Evolutionary conservation across 495 filamentous ascomycete genomes (phyloP).

Genomic region (Neurospora sp.): DNA sequence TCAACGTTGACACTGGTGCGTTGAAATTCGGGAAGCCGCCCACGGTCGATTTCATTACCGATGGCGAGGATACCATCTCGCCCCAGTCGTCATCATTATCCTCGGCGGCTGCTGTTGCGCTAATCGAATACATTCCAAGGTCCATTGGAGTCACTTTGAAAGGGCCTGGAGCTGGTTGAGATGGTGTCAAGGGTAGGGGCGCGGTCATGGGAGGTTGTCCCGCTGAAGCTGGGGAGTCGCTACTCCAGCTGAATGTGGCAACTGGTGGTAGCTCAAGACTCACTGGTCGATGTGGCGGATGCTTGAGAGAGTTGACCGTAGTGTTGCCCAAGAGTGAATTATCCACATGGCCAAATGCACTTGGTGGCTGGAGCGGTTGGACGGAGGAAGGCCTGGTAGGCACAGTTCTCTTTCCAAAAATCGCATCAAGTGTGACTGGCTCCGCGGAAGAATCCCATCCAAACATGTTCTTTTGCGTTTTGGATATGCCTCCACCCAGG

Average conservation of each 20-base stretch:
- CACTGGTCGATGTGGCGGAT: constrained; percentile 8
- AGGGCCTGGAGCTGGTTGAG: neutral
- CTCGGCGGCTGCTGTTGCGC: constrained; percentile 5
- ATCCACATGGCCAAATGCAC: neutral
- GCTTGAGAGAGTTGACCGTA: constrained; percentile 1
- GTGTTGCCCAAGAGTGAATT: neutral
- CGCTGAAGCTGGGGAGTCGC: constrained; percentile 4
- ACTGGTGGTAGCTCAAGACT: constrained; percentile 11
- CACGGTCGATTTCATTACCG: constrained; percentile 7
- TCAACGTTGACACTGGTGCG: neutral
- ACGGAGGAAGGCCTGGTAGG: constrained; percentile 15
- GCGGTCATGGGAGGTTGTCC: neutral
- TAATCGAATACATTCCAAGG: neutral
- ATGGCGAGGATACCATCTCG: constrained; percentile 43
- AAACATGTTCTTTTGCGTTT: constrained; percentile 38
- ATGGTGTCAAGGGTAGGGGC: neutral
- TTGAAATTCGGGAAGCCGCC: constrained; percentile 1
- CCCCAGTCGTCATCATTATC: constrained; percentile 46
- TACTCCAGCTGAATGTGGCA: constrained; percentile 30
- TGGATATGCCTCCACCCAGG: constrained; percentile 32
- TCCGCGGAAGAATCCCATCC: constrained; percentile 42
- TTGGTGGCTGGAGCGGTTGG: constrained; percentile 2
- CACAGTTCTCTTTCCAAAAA: constrained; percentile 28
- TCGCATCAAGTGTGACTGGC: constrained; percentile 34
- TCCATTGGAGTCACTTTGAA: neutral